Evolutionary conservation across 2,329 filamentous ascomycete genomes (phyloP), one percentile per base, ranked within the genome.

Genomic region (Ambrosiella cleistominuta): DNA sequence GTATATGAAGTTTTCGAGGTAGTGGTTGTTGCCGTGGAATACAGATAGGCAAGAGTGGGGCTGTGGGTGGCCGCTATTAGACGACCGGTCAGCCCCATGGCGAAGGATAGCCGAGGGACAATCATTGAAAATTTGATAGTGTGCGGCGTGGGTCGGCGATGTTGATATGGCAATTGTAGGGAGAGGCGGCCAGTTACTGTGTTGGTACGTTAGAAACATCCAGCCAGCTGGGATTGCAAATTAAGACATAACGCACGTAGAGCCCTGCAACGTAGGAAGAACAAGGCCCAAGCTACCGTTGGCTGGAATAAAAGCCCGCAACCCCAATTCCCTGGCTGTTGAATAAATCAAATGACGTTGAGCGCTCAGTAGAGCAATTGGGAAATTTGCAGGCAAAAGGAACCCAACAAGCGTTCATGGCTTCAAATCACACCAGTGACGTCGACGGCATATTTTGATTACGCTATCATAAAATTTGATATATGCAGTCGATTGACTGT

Each of bases 71-170:
- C 45, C 19, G 51, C 42, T 52, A 56, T 58, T 6, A 61, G 42
- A 44, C 59, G 59, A 45, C 56, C 56, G 40, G 45, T 38, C 45
- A 58, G 59, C 44, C 59, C 56, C 35, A 61, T 15, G 17, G 56
- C 59, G 53, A 61, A 58, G 11, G 59, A 58, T 37, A 61, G 51
- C 36, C 56, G 56, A 15, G 59, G 59, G 19, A 56, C 52, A 58
- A 61, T 56, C 59, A 61, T 61, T 50, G 52, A 36, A 37, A 39
- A 36, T 7, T 56, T 39, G 42, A 37, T 35, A 15, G 40, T 12
- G 35, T 39, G 40, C 17, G 42, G 44, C n/a, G 13, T 19, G 8
- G 54, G 54, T 56, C 36, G n/a, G 44, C 37, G 3, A n/a, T 7
- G 45, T 27, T 52, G 39, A 17, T 44, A 38, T 38, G 44, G 12